These are phyloP conservation scores for Dioscorea dumetorum DNA, from an alignment of 106 monocot genomes.

Conservation along the genomic window DNA sequence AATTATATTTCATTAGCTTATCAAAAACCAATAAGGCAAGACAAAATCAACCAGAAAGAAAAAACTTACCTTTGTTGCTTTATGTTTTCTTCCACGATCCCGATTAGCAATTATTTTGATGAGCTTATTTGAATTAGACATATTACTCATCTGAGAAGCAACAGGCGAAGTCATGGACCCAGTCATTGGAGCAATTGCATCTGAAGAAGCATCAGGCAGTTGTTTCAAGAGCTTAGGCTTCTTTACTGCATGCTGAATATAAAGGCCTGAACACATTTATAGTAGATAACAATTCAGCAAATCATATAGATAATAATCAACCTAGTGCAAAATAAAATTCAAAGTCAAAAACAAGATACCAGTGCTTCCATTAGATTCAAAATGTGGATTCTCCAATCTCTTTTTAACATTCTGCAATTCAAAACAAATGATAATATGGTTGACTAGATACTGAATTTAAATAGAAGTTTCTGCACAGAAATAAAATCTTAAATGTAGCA, in stretches of 20 bases:
- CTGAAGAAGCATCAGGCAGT: slow-evolving; percentile 39
- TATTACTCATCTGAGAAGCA: slow-evolving; percentile 94
- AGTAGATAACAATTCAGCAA: neutral
- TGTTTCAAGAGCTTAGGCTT: slow-evolving; percentile 70
- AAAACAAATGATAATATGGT: neutral
- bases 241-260: slow-evolving; percentile 61
- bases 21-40: neutral
- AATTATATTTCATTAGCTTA: neutral
- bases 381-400: slow-evolving; percentile 55
- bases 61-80: slow-evolving; percentile 60
- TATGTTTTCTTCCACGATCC: slow-evolving; percentile 72
- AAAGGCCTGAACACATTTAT: slow-evolving; percentile 27
- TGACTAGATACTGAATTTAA: too few species aligned
- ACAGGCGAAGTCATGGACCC: slow-evolving; percentile 69
- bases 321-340: neutral
- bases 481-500: too few species aligned
- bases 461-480: too few species aligned
- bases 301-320: neutral
- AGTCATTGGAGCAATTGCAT: slow-evolving; percentile 27
- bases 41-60: neutral
- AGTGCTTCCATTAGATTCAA: slow-evolving; percentile 63
- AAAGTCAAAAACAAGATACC: slow-evolving; percentile 29
- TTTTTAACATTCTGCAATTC: slow-evolving; percentile 54
- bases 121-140: slow-evolving; percentile 78
- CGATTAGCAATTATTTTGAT: slow-evolving; percentile 72